Evolutionary conservation across 192 early-diverging fungal genomes (phyloP).

Genomic region (Podila epicladia): DNA sequence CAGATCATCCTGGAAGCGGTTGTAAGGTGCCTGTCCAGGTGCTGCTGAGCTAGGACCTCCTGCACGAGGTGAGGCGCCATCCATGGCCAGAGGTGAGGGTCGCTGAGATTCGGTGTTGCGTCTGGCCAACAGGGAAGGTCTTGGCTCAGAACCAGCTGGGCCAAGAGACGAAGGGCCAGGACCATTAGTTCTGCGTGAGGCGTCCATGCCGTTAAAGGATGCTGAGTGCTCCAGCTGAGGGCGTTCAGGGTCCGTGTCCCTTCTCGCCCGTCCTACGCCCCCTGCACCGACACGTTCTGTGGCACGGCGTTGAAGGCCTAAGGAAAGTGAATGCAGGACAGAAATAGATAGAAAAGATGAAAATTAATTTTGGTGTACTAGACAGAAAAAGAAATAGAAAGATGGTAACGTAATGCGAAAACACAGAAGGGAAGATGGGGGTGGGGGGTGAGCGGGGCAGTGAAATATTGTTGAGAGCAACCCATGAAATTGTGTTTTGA

Average conservation of each 20-base stretch:
- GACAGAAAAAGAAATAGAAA: too few species aligned
- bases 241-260: conserved; percentile 18
- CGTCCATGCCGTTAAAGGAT: conserved; percentile 28
- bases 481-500: too few species aligned
- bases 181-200: conserved; percentile 6
- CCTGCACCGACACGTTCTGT: conserved; percentile 18
- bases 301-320: conserved; percentile 46
- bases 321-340: neutral
- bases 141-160: conserved; percentile 35
- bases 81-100: conserved; percentile 19
- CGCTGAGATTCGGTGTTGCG: conserved; percentile 38
- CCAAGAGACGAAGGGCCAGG: conserved; percentile 22
- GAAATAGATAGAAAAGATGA: neutral
- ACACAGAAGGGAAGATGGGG: too few species aligned
- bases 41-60: conserved; percentile 3
- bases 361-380: neutral
- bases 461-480: too few species aligned
- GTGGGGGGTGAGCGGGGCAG: too few species aligned
- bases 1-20: conserved; percentile 34
- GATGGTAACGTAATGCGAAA: too few species aligned
- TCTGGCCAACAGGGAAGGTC: conserved; percentile 18
- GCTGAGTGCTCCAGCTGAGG: conserved; percentile 36
- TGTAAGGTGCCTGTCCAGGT: conserved; percentile 10
- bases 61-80: conserved; percentile 1
- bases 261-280: conserved; percentile 9